Evolutionary conservation across 371 early-diverging fungal species (phyloP), one percentile per base, ranked within the genome.

Genomic region (Mortierella sp.): DNA sequence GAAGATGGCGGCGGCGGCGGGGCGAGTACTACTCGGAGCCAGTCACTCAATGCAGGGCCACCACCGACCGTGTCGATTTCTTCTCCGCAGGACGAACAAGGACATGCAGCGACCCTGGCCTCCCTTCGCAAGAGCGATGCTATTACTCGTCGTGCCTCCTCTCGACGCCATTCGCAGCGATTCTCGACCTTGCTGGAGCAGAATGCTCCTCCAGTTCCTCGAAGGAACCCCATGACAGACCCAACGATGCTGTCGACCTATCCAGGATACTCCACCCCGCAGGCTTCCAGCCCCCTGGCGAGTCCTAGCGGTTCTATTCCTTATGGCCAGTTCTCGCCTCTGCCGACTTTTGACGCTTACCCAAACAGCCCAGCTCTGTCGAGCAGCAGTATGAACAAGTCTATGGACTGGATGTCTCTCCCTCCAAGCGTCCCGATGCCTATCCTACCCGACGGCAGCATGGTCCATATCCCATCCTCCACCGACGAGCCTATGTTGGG

Each of bases 81-180:
- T 32, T 32, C 73, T 56, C 73, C 76, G 46, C 73, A 70, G 46
- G 76, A 80, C 54, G 81, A 80, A 27, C 81, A 71, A 14, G 55
- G 71, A 16, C 81, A 80, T 68, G 81, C 81, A 12, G 81, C 76
- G 60, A 76, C 91, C 38, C 80, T 88, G 3, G 90, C 90, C 35
- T 86, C 90, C 12, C 89, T 89, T 35, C 89, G 87, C 24, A 87
- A 76, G 29, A 70, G 73, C 55, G 84, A 76, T 73, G 70, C 78
- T 84, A 79, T 88, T 82, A 44, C 87, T 27, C 72, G 81, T 44
- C 72, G 81, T n/a, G 81, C 81, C 24, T 80, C 90, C 14, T 77
- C 81, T 24, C 75, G 86, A 41, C 81, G 83, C 14, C 74, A 81
- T 44, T 80, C 75, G 7, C 76, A 81, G 55, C 79, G 81, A 27